Conservation (phyloP, 83 land plant species). For the Picea abies region DNA sequence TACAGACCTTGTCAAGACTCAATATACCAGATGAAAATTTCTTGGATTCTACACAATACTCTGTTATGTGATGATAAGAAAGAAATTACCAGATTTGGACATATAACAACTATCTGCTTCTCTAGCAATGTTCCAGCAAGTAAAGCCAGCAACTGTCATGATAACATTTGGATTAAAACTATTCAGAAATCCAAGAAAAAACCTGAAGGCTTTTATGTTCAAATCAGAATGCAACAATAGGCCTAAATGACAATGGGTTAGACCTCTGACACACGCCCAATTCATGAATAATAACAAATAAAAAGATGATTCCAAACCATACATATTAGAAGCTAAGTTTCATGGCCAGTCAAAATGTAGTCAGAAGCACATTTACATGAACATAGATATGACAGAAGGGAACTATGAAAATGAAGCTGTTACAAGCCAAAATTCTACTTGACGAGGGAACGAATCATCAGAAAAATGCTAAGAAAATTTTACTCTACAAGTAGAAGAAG, state of each 20-base stretch:
- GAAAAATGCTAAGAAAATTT: not conserved
- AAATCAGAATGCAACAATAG: not conserved
- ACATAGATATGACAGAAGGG: not conserved
- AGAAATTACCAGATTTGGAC: slow-evolving; percentile 83
- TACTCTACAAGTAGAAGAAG: not conserved
- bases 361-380: not conserved
- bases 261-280: no score
- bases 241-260: not conserved
- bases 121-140: slow-evolving; percentile 82
- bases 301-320: not conserved
- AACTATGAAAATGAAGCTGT: not conserved
- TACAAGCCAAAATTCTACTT: not conserved
- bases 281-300: not conserved
- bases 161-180: not conserved
- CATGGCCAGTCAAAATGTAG: not conserved
- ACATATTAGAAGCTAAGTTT: not conserved
- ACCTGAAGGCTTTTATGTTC: not conserved
- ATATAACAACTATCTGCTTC: slow-evolving; percentile 90
- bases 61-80: not conserved
- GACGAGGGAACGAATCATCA: not conserved
- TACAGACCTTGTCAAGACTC: not conserved
- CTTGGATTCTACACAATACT: not conserved
- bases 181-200: slow-evolving; percentile 8
- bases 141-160: slow-evolving; percentile 74
- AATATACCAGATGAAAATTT: not conserved